These are phyloP conservation scores for Lentinula sp. DNA, from an alignment of 768 basidiomycete species.

Conservation along the genomic window DNA sequence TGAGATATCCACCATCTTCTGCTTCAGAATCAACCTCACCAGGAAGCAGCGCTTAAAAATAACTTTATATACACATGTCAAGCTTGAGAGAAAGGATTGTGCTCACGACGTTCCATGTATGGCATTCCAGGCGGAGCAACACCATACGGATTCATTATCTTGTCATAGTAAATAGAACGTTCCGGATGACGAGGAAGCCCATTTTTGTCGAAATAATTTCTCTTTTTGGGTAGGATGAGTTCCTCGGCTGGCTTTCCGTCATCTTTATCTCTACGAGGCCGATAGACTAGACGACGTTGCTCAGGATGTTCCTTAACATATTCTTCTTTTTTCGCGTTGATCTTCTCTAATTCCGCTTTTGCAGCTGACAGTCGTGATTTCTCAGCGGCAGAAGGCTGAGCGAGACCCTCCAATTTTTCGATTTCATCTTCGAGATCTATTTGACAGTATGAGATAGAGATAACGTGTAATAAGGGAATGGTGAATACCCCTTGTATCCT, in stretches of 20 bases:
- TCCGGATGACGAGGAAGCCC: conserved; percentile 89
- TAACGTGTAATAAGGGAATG: not conserved
- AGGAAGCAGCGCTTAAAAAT: conserved; percentile 43
- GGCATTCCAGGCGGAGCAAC: conserved; percentile 96
- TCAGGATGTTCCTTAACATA: conserved; percentile 94
- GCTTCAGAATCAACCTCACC: conserved; percentile 63
- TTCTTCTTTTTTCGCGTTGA: conserved; percentile 84
- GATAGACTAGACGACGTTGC: conserved; percentile 79
- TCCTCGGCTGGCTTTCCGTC: conserved; percentile 35
- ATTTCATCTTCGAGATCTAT: conserved; percentile 83
- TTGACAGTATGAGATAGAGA: not conserved
- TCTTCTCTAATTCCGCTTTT: conserved; percentile 71
- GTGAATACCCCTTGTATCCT: conserved; percentile 74
- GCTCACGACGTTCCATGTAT: conserved; percentile 82
- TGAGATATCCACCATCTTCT: conserved; percentile 36
- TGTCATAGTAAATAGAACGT: conserved; percentile 87
- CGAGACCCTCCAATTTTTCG: conserved; percentile 48
- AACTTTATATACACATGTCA: not conserved
- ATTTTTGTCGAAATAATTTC: conserved; percentile 74
- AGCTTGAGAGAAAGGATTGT: not conserved
- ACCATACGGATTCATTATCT: conserved; percentile 89
- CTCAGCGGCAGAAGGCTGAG: conserved; percentile 42
- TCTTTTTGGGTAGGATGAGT: conserved; percentile 35
- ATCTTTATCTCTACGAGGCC: conserved; percentile 38
- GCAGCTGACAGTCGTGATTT: conserved; percentile 64